Conservation (phyloP, 2,329 filamentous ascomycete species). For the Aspergillus texensis region DNA sequence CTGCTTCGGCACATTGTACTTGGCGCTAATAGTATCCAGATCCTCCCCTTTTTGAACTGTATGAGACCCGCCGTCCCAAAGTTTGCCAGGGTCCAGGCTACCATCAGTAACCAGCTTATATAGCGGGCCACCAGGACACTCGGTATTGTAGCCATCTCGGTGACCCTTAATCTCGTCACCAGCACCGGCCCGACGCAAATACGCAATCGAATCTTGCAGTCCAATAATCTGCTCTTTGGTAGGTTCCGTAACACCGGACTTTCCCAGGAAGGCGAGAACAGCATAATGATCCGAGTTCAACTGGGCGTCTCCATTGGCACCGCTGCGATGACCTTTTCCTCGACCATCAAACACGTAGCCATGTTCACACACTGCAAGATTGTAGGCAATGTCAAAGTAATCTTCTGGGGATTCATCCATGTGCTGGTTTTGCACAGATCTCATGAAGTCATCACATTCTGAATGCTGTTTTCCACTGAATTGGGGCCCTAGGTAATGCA, state of each 20-base stretch:
- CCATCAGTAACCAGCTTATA: conserved; percentile 8
- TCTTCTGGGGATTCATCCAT: conserved; percentile 1
- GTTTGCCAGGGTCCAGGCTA: conserved; percentile 6
- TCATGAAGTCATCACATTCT: conserved; percentile 8
- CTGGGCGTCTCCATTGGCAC: conserved; percentile 8
- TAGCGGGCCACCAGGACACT: conserved; percentile 7
- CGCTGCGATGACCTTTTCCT: conserved; percentile 9
- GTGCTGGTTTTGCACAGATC: conserved; percentile 7
- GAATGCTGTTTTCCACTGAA: conserved; percentile 6
- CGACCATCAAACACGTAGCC: conserved; percentile 14
- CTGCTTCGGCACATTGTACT: conserved; percentile 10
- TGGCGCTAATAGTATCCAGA: background rate
- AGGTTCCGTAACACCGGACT: conserved; percentile 7
- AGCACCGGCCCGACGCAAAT: conserved; percentile 5
- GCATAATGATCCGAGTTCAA: conserved; percentile 16
- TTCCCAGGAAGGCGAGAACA: conserved; percentile 12
- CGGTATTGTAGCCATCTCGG: conserved; percentile 9
- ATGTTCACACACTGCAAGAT: conserved; percentile 10
- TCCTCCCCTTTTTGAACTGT: conserved; percentile 6
- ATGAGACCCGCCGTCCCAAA: conserved; percentile 6
- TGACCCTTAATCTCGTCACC: conserved; percentile 12
- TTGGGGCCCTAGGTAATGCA: conserved; percentile 10
- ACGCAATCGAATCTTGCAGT: conserved; percentile 11
- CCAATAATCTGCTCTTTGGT: conserved; percentile 4
- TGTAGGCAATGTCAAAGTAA: conserved; percentile 15